A percentile compares a stretch with the other conserved stretches of the same genome.
These are phyloP conservation scores for Serendipita sp. DNA, from an alignment of 768 basidiomycete species.

Conservation along the genomic window DNA sequence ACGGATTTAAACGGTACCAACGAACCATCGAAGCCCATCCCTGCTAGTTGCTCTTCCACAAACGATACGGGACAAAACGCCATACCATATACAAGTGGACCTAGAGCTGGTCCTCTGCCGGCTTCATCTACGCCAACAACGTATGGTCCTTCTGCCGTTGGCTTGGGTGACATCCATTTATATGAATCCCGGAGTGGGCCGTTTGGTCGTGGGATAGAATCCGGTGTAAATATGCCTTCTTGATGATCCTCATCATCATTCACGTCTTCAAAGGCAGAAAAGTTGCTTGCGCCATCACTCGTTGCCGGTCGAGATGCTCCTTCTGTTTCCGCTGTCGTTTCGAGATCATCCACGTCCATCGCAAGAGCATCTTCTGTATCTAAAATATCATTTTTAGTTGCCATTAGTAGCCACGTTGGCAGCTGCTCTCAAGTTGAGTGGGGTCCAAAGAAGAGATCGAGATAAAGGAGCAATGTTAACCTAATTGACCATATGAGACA, in stretches of 20 bases:
- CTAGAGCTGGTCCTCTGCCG: conserved; percentile 87
- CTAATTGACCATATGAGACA: no score
- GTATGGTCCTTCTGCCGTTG: conserved; percentile 60
- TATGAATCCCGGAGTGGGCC: conserved; percentile 52
- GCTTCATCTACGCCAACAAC: conserved; percentile 99
- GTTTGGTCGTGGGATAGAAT: conserved; percentile 45
- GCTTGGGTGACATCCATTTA: conserved; percentile 57
- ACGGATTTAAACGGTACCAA: conserved; percentile 46
- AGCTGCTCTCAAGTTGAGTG: no score
- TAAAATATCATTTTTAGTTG: neutral
- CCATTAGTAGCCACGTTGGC: no score
- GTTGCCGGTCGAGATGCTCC: neutral
- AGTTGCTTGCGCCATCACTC: neutral
- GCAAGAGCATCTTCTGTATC: neutral
- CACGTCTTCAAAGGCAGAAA: neutral
- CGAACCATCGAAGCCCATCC: conserved; percentile 81
- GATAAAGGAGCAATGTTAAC: no score
- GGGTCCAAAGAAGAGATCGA: no score
- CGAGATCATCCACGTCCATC: neutral
- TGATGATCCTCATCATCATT: neutral
- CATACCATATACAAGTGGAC: conserved; percentile 89
- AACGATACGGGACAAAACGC: conserved; percentile 82
- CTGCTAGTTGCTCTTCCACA: conserved; percentile 44
- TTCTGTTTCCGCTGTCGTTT: neutral
- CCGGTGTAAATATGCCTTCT: neutral